Evolutionary conservation across 2,329 filamentous ascomycete genomes (phyloP), one percentile per base, ranked within the genome.

Genomic region (Cercospora sesami): DNA sequence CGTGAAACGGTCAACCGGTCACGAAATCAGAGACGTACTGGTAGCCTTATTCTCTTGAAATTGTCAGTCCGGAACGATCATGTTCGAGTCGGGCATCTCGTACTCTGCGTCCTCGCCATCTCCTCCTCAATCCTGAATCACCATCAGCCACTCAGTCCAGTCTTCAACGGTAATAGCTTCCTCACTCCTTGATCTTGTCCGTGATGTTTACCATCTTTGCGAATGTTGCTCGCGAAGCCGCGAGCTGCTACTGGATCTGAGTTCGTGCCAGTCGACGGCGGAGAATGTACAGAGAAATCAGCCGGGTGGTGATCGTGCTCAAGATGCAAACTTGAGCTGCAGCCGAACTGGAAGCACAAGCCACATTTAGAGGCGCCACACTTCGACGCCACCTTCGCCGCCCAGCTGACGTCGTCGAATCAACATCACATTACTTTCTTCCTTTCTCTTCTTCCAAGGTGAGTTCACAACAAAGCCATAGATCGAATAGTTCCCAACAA

Each of bases 81-180:
- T 51, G 18, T 28, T 62, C 30, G 39, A 55, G 21, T 51, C 58
- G 28, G 39, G 64, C 60, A n/a, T 9, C 63, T 62, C 88, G 85
- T 88, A 97, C 94, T 99, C 85, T 99, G 95, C 77, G 95, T 99
- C 89, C 88, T 94, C 81, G 88, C 90, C 95, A 99, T 99, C 90
- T 99, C 95, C 83, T 97, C 94, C 87, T 99, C 95, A 78, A 99
- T 99, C 89, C 94, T 97, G 75, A 51, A 63, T 66, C 64, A n/a
- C 28, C 36, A 68, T 74, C 66, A 73, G 65, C 30, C 21, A 30
- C 9, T 5, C 28, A 16, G 10, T 33, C 28, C 18, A n/a, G 23
- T 14, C 1, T n/a, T 9, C 10, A 28, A 31, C 2, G 9, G 26
- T 28, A 39, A 23, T 36, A 26, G 23, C 48, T 18, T 21, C 79